Evolutionary conservation across 768 basidiomycete species (phyloP).

Genomic region (Leccinellum rugosiceps): DNA sequence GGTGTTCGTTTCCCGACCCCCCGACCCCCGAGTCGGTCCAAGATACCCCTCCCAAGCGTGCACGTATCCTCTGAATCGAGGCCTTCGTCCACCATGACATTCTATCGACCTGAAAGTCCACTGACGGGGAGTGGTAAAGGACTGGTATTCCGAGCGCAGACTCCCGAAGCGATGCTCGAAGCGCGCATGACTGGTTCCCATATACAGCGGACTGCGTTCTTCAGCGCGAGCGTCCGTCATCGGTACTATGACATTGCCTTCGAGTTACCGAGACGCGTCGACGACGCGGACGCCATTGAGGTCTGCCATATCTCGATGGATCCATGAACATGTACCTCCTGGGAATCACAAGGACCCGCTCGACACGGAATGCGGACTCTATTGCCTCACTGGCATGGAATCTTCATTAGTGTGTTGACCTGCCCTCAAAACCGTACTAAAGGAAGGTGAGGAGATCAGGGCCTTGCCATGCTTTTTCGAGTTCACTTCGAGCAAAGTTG

Average conservation of each 20-base stretch:
- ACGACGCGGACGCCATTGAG: slow-evolving; percentile 58
- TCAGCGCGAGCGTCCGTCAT: slow-evolving; percentile 38
- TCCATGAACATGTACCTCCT: slow-evolving; percentile 64
- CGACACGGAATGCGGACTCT: slow-evolving; percentile 75
- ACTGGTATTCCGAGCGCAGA: slow-evolving; percentile 54
- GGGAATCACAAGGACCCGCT: slow-evolving; percentile 72
- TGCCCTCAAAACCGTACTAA: no score
- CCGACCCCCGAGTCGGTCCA: slow-evolving; percentile 78
- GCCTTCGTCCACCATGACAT: slow-evolving; percentile 69
- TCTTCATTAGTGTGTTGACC: no score
- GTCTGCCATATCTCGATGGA: slow-evolving; percentile 52
- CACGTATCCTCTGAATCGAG: slow-evolving; percentile 68
- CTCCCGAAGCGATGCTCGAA: slow-evolving; percentile 61
- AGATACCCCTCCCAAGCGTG: slow-evolving; percentile 76
- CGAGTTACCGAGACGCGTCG: slow-evolving; percentile 67
- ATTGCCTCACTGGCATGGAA: slow-evolving; percentile 74
- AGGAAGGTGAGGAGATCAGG: no score
- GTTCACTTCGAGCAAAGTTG: no score
- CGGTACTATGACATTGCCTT: slow-evolving; percentile 56
- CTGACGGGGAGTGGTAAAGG: slow-evolving; percentile 34
- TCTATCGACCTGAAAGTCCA: slow-evolving; percentile 55
- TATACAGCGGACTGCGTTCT: slow-evolving; percentile 46
- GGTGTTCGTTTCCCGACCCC: slow-evolving; percentile 49
- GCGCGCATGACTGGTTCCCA: slow-evolving; percentile 55
- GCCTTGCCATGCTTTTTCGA: no score